Evolutionary conservation across 306 rosid species (phyloP), one percentile per base, ranked within the genome.

Genomic region (Sicyos baderoa): DNA sequence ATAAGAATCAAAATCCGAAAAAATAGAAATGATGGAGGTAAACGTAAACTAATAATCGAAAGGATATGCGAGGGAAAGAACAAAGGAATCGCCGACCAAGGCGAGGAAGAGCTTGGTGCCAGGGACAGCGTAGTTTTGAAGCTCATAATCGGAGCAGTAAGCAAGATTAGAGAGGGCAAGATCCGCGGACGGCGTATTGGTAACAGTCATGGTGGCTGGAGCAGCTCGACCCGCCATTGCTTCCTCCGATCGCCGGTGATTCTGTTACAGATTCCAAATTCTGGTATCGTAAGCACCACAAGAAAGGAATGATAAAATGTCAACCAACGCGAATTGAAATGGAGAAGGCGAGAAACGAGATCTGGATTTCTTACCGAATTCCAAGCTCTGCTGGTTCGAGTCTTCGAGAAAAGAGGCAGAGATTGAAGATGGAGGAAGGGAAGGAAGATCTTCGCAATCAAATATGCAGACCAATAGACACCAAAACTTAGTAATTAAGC

Each of bases 1-100:
- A 29, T 3, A 29, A 29, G 35, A 29, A 29, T 29, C 35, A 29
- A 29, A 44, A 58, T 22, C 40, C n/a, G 62, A 61, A 75, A 61
- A 75, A 57, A 53, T 6, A 2, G 44, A 22, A 32, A 37, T 1
- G 22, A 48, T 9, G 7, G 35, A 45, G 32, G 25, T 19, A 59
- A 68, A 27, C 4, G 25, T 18, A 9, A 62, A 62, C n/a, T n/a
- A 66, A 0, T 22, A 0, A 1, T 2, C 10, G 4, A 11, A 42
- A 82, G 97, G 99, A 93, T 93, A 93, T 93, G 84, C 65, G 49
- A 93, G 78, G 53, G 96, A 72, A 75, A 88, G 90, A 53, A 88
- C 90, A 76, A 85, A 84, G 21, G 86, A 81, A 66, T 88, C 93
- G 68, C 70, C 88, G 54, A 93, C 5, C 18, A 76, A 60, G 45